These are phyloP conservation scores for Plasmodium sp. DNA, from an alignment of 169 alveolate genomes.

Conservation along the genomic window DNA sequence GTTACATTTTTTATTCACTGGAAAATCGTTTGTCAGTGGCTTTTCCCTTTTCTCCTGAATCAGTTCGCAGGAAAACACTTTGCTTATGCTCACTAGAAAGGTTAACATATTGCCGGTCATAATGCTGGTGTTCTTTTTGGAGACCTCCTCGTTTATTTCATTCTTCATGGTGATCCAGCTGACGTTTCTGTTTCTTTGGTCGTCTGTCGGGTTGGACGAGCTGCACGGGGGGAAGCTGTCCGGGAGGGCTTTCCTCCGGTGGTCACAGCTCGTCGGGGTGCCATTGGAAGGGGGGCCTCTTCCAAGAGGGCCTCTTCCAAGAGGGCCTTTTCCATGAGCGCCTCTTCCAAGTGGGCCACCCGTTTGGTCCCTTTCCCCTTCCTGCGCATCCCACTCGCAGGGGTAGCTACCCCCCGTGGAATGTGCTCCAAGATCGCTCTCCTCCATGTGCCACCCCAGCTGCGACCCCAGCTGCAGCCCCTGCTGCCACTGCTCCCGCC, in stretches of 20 bases:
- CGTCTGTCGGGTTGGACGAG: neutral
- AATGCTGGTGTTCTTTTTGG: slow-evolving; percentile 10
- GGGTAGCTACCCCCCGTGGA: neutral
- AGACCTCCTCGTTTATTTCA: slow-evolving; percentile 14
- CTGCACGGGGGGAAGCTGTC: neutral
- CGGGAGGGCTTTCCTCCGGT: neutral
- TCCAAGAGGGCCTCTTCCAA: too few species aligned
- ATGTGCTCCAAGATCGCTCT: neutral
- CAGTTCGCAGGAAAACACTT: slow-evolving; percentile 41
- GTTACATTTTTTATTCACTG: neutral
- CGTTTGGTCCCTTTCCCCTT: neutral
- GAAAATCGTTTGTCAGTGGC: slow-evolving; percentile 8
- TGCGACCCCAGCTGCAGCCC: too few species aligned
- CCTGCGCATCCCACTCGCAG: neutral
- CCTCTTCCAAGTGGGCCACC: neutral
- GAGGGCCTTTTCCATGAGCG: too few species aligned
- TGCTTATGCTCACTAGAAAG: slow-evolving; percentile 53
- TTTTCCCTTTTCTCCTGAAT: slow-evolving; percentile 48
- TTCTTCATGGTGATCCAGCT: slow-evolving; percentile 37
- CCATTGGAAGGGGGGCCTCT: too few species aligned
- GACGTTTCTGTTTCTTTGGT: slow-evolving; percentile 17
- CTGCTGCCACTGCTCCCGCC: neutral
- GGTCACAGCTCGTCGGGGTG: neutral
- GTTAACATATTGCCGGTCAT: slow-evolving; percentile 14
- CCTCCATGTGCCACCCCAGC: neutral